These are phyloP conservation scores for Chaetomiaceae sp. DNA, from an alignment of 2,329 filamentous ascomycete genomes.

Conservation along the genomic window DNA sequence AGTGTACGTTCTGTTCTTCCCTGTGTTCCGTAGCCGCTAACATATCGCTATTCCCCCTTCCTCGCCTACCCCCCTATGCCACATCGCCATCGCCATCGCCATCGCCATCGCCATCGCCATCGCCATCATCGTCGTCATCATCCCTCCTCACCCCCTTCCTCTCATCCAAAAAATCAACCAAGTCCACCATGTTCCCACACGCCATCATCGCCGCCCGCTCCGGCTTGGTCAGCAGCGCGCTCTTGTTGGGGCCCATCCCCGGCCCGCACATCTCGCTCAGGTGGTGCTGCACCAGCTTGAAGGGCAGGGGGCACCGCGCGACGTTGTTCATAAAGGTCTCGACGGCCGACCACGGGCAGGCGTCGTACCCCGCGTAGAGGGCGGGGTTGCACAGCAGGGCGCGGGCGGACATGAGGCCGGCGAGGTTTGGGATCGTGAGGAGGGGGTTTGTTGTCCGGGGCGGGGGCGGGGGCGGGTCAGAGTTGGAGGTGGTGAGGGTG, in stretches of 20 bases:
- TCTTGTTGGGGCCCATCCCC: constrained; percentile 51
- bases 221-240: constrained; percentile 50
- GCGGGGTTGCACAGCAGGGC: constrained; percentile 65
- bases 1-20: too few species aligned
- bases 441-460: constrained; percentile 4
- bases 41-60: too few species aligned
- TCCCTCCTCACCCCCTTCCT: constrained; percentile 33
- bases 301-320: constrained; percentile 54
- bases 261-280: constrained; percentile 62
- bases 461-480: not conserved
- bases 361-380: constrained; percentile 53
- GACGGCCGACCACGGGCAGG: constrained; percentile 59
- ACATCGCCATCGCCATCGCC: too few species aligned
- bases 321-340: constrained; percentile 58
- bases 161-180: constrained; percentile 58
- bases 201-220: constrained; percentile 50
- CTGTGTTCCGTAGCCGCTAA: too few species aligned
- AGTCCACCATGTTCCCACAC: constrained; percentile 50
- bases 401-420: constrained; percentile 66
- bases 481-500: constrained; percentile 17
- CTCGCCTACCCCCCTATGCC: too few species aligned
- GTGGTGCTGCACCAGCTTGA: constrained; percentile 62
- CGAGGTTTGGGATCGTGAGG: constrained; percentile 42
- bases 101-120: too few species aligned
- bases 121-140: too few species aligned